Base-by-base conservation (phyloP, 441 rosid species). In the Populus tomentosa region DNA sequence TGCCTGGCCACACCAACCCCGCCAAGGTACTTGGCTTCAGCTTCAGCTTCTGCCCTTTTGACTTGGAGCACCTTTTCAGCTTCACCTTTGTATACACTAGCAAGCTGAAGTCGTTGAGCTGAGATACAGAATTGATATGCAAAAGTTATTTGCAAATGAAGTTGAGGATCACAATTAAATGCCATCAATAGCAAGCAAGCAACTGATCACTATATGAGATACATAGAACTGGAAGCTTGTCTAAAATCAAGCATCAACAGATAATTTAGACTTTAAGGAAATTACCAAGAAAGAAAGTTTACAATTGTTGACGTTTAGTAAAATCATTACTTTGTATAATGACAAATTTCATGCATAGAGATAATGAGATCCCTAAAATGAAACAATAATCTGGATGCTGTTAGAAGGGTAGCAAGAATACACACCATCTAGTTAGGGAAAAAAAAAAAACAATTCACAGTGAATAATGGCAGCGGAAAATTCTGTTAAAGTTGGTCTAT, bases 81-180 rank as follows among this genome's bases (percentile, higher is more conserved):
- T n/a, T n/a, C n/a, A n/a, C n/a, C n/a, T n/a, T n/a, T n/a, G n/a
- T n/a, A n/a, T 35, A 94, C 98, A 77, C 96, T 96, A 20, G 99
- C 98, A 1, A 94, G 97, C 88, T 94, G 98, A 74, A 94, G 96
- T 80, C 98, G 90, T 86, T 96, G 98, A 72, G 99, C 99, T 91
- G 90, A 74, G 83, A 76, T 53, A 33, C 72, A 71, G 64, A 83
- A 80, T 42, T 40, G 18, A 59, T 40, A 23, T 36, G 42, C 7
- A 63, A 24, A 14, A 42, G 38, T 59, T 73, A 66, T 10, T 32
- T 3, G 3, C 20, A 40, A 9, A 61, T 13, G 28, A 63, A 53
- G 30, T 3, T 33, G 63, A 21, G 6, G 1, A 42, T n/a, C 21
- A 36, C 20, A 46, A 6, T n/a, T n/a, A 67, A 26, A 23, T 10